Evolutionary conservation across 2,329 filamentous ascomycete species (phyloP).

Genomic region (Pyricularia pennisetigena): DNA sequence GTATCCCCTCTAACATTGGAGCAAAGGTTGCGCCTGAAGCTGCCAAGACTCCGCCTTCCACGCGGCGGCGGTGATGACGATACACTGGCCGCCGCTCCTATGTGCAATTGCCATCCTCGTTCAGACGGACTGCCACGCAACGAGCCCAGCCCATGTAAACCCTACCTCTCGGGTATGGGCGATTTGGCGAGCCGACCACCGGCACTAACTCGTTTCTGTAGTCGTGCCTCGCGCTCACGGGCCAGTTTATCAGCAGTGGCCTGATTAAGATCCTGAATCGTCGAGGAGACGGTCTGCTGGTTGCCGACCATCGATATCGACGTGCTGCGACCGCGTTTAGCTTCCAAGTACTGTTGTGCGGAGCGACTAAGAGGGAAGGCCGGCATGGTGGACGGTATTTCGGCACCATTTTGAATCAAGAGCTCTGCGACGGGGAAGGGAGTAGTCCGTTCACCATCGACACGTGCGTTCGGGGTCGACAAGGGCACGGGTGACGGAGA

Average conservation of each 20-base stretch:
- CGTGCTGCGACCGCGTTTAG: slow-evolving; percentile 47
- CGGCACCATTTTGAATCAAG: slow-evolving; percentile 85
- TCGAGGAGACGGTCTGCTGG: slow-evolving; percentile 48
- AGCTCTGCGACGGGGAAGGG: slow-evolving; percentile 88
- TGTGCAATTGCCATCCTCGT: not conserved
- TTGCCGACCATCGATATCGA: slow-evolving; percentile 34
- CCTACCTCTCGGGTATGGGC: slow-evolving; percentile 53
- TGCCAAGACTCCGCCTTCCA: not conserved
- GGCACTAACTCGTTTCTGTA: slow-evolving; percentile 73
- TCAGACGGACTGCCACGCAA: not conserved
- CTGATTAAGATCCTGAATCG: slow-evolving; percentile 7
- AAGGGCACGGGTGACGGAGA: slow-evolving; percentile 46
- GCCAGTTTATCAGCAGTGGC: slow-evolving; percentile 34
- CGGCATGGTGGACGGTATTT: slow-evolving; percentile 66
- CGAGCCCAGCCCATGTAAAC: slow-evolving; percentile 6
- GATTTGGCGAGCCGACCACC: slow-evolving; percentile 62
- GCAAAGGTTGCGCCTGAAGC: not conserved
- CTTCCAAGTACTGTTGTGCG: slow-evolving; percentile 76
- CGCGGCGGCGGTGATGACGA: not conserved
- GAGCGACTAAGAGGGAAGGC: slow-evolving; percentile 75
- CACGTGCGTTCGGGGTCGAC: slow-evolving; percentile 22
- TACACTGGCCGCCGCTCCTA: not conserved
- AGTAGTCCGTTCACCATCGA: slow-evolving; percentile 38
- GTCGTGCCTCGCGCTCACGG: slow-evolving; percentile 54
- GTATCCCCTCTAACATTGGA: not conserved